Evolutionary conservation across 2,329 filamentous ascomycete species (phyloP).

Genomic region (Fusarium sp.): DNA sequence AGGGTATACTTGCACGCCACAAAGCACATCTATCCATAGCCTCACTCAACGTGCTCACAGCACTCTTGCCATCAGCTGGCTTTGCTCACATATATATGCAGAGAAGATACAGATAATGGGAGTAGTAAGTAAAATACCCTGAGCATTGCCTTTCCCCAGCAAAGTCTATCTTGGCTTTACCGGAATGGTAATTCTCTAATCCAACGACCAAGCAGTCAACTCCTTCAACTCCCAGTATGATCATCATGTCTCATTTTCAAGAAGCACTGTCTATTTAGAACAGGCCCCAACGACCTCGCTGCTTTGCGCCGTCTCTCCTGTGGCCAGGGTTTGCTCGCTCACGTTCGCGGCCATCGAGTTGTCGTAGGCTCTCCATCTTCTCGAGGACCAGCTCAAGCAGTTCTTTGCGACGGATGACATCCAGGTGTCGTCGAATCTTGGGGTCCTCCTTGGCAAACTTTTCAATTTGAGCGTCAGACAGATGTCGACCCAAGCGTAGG

Average conservation of each 20-base stretch:
- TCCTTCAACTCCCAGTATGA: slow-evolving; percentile 44
- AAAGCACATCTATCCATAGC: slow-evolving; percentile 36
- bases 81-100: slow-evolving; percentile 4
- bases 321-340: slow-evolving; percentile 50
- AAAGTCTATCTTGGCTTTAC: slow-evolving; percentile 14
- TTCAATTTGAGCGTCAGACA: slow-evolving; percentile 83
- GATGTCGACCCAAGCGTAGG: slow-evolving; percentile 80
- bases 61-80: not conserved
- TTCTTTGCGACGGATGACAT: slow-evolving; percentile 92
- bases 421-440: slow-evolving; percentile 86
- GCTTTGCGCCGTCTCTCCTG: slow-evolving; percentile 49
- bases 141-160: not conserved
- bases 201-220: slow-evolving; percentile 40
- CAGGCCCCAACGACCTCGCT: slow-evolving; percentile 59
- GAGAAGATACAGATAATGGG: slow-evolving; percentile 2
- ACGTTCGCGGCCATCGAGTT: slow-evolving; percentile 80
- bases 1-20: slow-evolving; percentile 44
- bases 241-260: slow-evolving; percentile 41
- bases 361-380: slow-evolving; percentile 92
- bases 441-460: slow-evolving; percentile 92
- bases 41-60: slow-evolving; percentile 17
- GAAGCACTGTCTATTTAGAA: slow-evolving; percentile 49
- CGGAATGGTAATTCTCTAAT: slow-evolving; percentile 36
- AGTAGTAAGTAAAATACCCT: not conserved
- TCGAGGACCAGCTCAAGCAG: slow-evolving; percentile 90